Evolutionary conservation across 2,329 filamentous ascomycete species (phyloP).

Genomic region (Chaetothyriales sp.): DNA sequence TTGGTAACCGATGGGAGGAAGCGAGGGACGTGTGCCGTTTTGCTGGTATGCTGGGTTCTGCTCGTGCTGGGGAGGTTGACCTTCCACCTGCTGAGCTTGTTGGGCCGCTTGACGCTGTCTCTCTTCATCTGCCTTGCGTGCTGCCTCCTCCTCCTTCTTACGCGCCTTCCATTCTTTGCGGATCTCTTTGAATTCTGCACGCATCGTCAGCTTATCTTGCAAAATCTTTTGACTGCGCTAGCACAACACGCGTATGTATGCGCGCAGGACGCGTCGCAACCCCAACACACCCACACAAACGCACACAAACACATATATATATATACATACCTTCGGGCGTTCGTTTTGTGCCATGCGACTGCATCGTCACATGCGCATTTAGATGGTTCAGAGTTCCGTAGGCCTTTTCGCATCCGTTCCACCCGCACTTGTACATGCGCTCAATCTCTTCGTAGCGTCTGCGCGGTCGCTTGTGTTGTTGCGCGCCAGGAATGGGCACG

Average conservation of each 20-base stretch:
- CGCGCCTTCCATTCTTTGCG: slow-evolving; percentile 98
- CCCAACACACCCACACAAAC: too few species aligned
- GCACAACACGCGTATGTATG: neutral
- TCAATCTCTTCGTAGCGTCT: slow-evolving; percentile 96
- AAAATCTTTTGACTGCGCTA: neutral
- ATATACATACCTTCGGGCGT: slow-evolving; percentile 78
- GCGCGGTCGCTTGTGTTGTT: slow-evolving; percentile 90
- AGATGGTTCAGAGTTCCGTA: slow-evolving; percentile 95
- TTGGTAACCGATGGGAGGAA: slow-evolving; percentile 63
- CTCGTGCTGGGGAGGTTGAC: slow-evolving; percentile 21
- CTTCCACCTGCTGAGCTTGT: slow-evolving; percentile 37
- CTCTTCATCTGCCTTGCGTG: slow-evolving; percentile 81
- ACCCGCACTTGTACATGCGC: slow-evolving; percentile 98
- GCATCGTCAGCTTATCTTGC: neutral
- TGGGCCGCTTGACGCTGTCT: slow-evolving; percentile 46
- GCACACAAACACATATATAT: too few species aligned
- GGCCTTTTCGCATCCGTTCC: slow-evolving; percentile 96
- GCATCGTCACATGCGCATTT: slow-evolving; percentile 98
- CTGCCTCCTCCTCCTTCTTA: slow-evolving; percentile 94
- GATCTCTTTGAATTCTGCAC: slow-evolving; percentile 90
- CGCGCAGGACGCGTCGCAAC: neutral
- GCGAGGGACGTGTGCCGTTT: slow-evolving; percentile 43
- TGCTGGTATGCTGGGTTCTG: slow-evolving; percentile 30
- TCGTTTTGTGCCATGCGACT: slow-evolving; percentile 84
- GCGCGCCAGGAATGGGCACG: slow-evolving; percentile 82